phyloP scores from a whole-genome alignment of 2,329 filamentous ascomycete species.

The Aspergillus udagawae region DNA sequence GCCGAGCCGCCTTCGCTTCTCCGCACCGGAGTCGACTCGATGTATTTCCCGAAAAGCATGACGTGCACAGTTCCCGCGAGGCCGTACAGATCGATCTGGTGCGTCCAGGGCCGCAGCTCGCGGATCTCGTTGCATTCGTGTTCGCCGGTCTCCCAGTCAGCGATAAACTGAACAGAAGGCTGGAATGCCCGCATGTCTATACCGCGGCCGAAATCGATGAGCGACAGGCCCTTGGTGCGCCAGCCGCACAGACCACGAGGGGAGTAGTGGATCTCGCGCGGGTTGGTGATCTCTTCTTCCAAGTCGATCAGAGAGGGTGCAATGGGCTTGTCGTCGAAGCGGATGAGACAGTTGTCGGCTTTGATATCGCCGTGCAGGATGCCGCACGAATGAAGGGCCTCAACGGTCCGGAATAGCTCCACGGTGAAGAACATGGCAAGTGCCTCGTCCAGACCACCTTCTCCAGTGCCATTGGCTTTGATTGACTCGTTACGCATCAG shows the following conservation, averaged over 20 bases:
- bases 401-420: slow-evolving; percentile 84
- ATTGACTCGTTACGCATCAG: slow-evolving; percentile 64
- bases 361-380: slow-evolving; percentile 93
- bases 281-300: slow-evolving; percentile 21
- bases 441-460: slow-evolving; percentile 78
- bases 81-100: slow-evolving; percentile 94
- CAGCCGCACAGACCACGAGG: slow-evolving; percentile 74
- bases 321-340: slow-evolving; percentile 57
- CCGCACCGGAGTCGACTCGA: slow-evolving; percentile 62
- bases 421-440: slow-evolving; percentile 94
- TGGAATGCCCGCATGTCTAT: slow-evolving; percentile 89
- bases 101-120: slow-evolving; percentile 91
- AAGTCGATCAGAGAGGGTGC: slow-evolving; percentile 28
- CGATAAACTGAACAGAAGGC: slow-evolving; percentile 77
- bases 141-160: slow-evolving; percentile 85
- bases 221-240: slow-evolving; percentile 70
- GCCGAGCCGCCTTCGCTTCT: slow-evolving; percentile 10
- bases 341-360: slow-evolving; percentile 88
- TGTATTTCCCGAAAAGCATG: slow-evolving; percentile 90
- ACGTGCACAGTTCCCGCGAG: slow-evolving; percentile 83
- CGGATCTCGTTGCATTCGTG: slow-evolving; percentile 95
- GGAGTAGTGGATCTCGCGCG: slow-evolving; percentile 56
- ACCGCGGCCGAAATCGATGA: slow-evolving; percentile 92
- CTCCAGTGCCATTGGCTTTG: slow-evolving; percentile 44
- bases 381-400: slow-evolving; percentile 73